Base-by-base conservation (phyloP, 345 rosid genomes). In the Raphanus sativus region DNA sequence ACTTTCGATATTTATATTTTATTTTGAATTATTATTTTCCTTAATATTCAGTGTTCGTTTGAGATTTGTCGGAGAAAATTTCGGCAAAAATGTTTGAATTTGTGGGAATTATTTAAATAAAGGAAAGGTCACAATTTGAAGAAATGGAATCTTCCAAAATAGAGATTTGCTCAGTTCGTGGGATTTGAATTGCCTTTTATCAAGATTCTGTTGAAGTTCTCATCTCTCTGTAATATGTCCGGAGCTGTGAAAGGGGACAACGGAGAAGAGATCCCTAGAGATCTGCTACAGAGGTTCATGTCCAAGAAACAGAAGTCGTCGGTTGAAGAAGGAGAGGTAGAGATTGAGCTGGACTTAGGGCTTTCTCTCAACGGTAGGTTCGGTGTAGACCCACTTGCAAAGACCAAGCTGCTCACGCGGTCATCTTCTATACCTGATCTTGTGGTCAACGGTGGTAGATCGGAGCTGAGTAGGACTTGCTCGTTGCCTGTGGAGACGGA, bases 321-420 rank as follows among this genome's bases (percentile, higher is more conserved):
- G 45, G 4, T 25, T 1, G 25, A 61, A 55, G 77, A 65, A 0
- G 88, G 83, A 54, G 93, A 87, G 66, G 81, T 84, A 21, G 92
- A 86, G 64, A 67, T 88, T 42, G 95, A 91, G 91, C 81, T 93
- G 8, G 89, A 88, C 75, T 81, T 91, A 63, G 94, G 98, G 29
- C 87, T 89, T 3, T 93, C 96, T 26, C 73, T 89, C 61, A 90
- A 90, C 68, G 98, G 98, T 34, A 86, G 86, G 42, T 93, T 93
- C 65, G 97, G 98, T 29, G 89, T 90, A 6, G 91, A 93, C 84
- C 93, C 90, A 30, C 82, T 76, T 26, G 83, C 87, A 42, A 85
- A 84, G 30, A 69, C 71, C 4, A 84, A 79, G 75, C 86, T 87
- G 70, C 86, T 87, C 13, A 54, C 50, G 0, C 76, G 92, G 75